Evolutionary conservation across 345 rosid genomes (phyloP).

Genomic region (Citrus hindsii): DNA sequence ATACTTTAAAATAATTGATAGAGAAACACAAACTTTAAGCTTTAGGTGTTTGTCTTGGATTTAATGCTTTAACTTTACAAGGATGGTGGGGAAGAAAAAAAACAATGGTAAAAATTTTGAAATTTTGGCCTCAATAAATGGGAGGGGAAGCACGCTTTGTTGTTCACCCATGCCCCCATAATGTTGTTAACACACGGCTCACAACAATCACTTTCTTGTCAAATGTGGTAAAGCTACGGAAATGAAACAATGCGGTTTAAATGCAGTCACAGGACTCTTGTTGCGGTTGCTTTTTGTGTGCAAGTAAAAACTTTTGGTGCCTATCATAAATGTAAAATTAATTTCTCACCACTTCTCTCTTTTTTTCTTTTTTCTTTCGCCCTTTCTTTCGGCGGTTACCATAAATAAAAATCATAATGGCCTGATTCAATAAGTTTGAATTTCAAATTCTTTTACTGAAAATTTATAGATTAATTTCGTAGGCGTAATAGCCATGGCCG

Average conservation of each 20-base stretch:
- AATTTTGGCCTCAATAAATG: too few species aligned
- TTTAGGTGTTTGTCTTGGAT: too few species aligned
- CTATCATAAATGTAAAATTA: slow-evolving; percentile 29
- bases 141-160: not conserved
- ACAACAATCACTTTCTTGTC: not conserved
- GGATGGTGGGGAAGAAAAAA: too few species aligned
- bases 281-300: not conserved
- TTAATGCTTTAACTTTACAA: too few species aligned
- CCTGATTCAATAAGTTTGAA: not conserved
- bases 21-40: too few species aligned
- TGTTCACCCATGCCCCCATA: not conserved
- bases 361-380: not conserved
- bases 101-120: too few species aligned
- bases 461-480: not conserved
- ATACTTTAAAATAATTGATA: too few species aligned
- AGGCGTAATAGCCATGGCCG: too few species aligned
- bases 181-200: not conserved
- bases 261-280: slow-evolving; percentile 46
- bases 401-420: not conserved
- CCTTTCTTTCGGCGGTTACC: not conserved
- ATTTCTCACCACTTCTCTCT: not conserved
- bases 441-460: not conserved
- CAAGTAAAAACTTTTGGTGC: slow-evolving; percentile 19
- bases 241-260: not conserved
- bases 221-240: not conserved